Evolutionary conservation across 306 rosid genomes (phyloP).

Genomic region (Sicyos baderoa): DNA sequence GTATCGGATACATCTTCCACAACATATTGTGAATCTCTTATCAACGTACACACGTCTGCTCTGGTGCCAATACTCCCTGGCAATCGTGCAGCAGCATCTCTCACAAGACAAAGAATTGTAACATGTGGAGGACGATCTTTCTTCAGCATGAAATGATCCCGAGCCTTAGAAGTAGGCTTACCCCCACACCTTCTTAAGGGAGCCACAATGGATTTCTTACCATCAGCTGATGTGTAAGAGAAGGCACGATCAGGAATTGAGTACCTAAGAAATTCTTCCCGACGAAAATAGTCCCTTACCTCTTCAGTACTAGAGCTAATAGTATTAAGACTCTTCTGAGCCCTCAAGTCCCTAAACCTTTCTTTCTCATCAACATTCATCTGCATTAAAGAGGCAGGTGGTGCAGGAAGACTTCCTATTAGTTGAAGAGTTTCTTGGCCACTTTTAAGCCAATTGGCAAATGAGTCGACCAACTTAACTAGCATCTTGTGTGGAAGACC

Average conservation of each 20-base stretch:
- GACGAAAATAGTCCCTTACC: conserved; percentile 82
- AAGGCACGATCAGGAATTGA: conserved; percentile 98
- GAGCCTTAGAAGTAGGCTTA: conserved; percentile 98
- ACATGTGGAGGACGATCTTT: conserved; percentile 98
- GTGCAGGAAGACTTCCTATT: conserved; percentile 95
- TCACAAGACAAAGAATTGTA: conserved; percentile 93
- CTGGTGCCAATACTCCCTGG: conserved; percentile 99
- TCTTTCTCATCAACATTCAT: conserved; percentile 93
- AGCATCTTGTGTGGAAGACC: conserved; percentile 91
- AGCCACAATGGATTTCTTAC: conserved; percentile 93
- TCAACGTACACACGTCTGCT: conserved; percentile 95
- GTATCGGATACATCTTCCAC: conserved; percentile 96
- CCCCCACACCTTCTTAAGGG: conserved; percentile 98
- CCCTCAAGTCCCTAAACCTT: conserved; percentile 90
- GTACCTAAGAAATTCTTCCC: conserved; percentile 92
- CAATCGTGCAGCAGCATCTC: conserved; percentile 98
- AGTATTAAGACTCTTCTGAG: conserved; percentile 97
- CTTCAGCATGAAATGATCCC: conserved; percentile 98
- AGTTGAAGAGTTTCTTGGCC: conserved; percentile 98
- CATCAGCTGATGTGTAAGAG: conserved; percentile 94
- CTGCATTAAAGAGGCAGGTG: conserved; percentile 87
- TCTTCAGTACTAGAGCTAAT: conserved; percentile 83
- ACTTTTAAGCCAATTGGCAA: conserved; percentile 98
- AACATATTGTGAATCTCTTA: conserved; percentile 93
- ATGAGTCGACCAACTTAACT: conserved; percentile 91